Percentiles rank a stretch among this genome's conserved stretches.
Conservation (phyloP, 495 filamentous ascomycete genomes). For the Ramalina intermedia region DNA sequence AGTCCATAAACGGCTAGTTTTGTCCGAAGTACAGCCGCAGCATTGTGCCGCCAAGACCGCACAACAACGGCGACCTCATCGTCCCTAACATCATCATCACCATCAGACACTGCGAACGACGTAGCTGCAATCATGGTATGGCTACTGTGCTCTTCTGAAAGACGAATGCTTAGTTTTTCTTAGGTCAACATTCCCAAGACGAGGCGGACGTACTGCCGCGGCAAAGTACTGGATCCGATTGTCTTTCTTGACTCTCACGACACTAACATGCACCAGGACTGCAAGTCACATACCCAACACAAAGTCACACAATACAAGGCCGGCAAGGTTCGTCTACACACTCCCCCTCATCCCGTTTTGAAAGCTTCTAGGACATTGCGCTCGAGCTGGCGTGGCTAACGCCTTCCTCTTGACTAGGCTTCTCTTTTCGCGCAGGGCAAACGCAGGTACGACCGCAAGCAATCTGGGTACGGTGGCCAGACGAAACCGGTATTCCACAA, state of each 20-base stretch:
- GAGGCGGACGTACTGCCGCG: constrained; percentile 88
- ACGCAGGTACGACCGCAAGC: constrained; percentile 99
- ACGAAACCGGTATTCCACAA: constrained; percentile 99
- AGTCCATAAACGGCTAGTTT: too few relatives aligned
- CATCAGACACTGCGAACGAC: too few relatives aligned
- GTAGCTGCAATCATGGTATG: too few relatives aligned
- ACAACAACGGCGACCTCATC: too few relatives aligned
- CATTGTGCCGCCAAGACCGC: too few relatives aligned
- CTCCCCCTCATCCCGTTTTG: not conserved
- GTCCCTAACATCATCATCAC: too few relatives aligned
- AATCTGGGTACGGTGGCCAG: constrained; percentile 99
- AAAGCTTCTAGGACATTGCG: not conserved
- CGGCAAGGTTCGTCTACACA: constrained; percentile 50
- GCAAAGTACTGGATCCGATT: constrained; percentile 52
- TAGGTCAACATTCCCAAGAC: constrained; percentile 87
- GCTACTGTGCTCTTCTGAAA: too few relatives aligned
- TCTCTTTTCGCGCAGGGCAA: constrained; percentile 96
- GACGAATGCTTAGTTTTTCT: not conserved
- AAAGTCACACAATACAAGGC: constrained; percentile 97
- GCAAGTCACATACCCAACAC: constrained; percentile 65
- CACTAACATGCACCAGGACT: constrained; percentile 54
- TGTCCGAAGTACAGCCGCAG: too few relatives aligned
- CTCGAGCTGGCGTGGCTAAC: not conserved
- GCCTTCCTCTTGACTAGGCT: constrained; percentile 37
- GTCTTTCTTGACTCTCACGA: not conserved